Base-by-base conservation (phyloP, 345 rosid species). In the Geranium brycei region DNA sequence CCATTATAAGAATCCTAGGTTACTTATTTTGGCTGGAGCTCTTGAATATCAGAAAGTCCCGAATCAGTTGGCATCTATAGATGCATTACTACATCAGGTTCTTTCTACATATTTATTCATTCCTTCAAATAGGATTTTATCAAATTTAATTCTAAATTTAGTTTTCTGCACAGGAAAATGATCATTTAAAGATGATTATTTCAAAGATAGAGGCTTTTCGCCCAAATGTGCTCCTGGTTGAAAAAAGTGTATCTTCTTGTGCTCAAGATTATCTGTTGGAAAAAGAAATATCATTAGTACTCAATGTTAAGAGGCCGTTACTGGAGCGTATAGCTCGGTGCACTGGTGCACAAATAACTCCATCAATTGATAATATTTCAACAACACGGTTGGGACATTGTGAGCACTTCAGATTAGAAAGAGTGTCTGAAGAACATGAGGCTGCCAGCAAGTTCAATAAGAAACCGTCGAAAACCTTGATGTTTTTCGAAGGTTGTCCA, bases 401-500 rank as follows among this genome's bases (percentile, higher is more conserved):
- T 69, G 99, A 95, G 78, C 76, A 85, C 51, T 95, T 95, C 71
- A 78, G 83, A 59, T 69, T 90, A 56, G 93, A 85, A 76, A 85
- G 68, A 74, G 84, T 91, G 68, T 51, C 77, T 59, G 97, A 95
- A 78, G 89, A 88, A 69, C 95, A 85, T 7, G 95, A 91, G 82
- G 65, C 67, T 58, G 69, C 76, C 58, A 80, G 68, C 76, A 95
- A 83, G 73, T 74, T 78, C 12, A 84, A 73, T 87, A 84, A 78
- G 77, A 95, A 83, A 67, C 81, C 86, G 31, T 82, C 89, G n/a
- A 91, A 85, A 80, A 91, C 99, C 30, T 80, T 95, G 72, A 95
- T 95, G 99, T 95, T 75, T 70, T 95, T 95, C 80, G 99, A 95
- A 83, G 96, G 99, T 59, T 95, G 99, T 85, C 93, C 99, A 5